Percentiles rank a stretch among this genome's conserved stretches.
Conservation (phyloP, 768 basidiomycete genomes). For the Coprinopsis sp. region DNA sequence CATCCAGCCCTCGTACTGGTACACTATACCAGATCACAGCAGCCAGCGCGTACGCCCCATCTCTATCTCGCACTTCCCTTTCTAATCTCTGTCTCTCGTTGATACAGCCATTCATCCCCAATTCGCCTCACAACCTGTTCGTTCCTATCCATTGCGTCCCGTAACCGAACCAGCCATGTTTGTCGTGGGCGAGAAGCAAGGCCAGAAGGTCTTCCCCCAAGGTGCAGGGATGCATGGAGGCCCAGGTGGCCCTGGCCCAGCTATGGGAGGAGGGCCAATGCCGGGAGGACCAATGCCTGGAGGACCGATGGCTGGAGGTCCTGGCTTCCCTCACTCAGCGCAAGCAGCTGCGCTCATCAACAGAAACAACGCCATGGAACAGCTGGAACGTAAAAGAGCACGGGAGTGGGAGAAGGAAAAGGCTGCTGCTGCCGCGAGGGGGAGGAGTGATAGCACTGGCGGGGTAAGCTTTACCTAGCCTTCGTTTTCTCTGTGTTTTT, state of each 20-base stretch:
- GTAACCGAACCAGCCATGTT: conserved; percentile 64
- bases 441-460: conserved; percentile 38
- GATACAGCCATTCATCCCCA: conserved; percentile 53
- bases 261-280: neutral
- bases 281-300: neutral
- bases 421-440: conserved; percentile 22
- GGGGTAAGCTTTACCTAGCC: conserved; percentile 34
- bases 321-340: conserved; percentile 33
- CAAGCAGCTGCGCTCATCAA: conserved; percentile 69
- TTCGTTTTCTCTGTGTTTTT: neutral
- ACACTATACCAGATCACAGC: conserved; percentile 72
- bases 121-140: conserved; percentile 57
- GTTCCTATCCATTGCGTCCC: conserved; percentile 65
- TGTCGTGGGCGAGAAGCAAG: conserved; percentile 67
- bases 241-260: neutral
- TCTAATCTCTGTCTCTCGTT: neutral
- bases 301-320: conserved; percentile 7
- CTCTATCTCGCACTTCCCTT: neutral
- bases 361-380: conserved; percentile 69
- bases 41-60: conserved; percentile 48
- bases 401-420: conserved; percentile 44
- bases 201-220: conserved; percentile 55
- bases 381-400: conserved; percentile 60
- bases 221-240: conserved; percentile 26
- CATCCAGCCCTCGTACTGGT: conserved; percentile 70